These are phyloP conservation scores for Penicillium arizonense DNA, from an alignment of 495 filamentous ascomycete species.

Conservation along the genomic window DNA sequence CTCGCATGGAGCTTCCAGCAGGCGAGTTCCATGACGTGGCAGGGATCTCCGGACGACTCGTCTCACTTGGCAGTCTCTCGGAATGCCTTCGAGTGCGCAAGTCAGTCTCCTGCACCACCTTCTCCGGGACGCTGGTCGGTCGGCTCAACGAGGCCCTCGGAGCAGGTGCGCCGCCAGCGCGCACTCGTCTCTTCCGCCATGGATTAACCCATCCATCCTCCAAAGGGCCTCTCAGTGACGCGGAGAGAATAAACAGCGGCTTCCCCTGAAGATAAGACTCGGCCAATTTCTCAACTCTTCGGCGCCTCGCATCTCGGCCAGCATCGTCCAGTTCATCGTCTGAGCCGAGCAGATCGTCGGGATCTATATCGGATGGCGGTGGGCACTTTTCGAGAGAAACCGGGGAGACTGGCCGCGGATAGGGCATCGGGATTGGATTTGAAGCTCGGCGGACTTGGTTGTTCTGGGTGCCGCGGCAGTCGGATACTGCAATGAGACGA, in stretches of 20 bases:
- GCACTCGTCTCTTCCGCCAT: slow-evolving; percentile 47
- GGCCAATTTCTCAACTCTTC: slow-evolving; percentile 58
- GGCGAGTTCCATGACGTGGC: background rate
- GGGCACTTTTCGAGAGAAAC: slow-evolving; percentile 47
- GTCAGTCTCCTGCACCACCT: slow-evolving; percentile 21
- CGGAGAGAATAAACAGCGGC: slow-evolving; percentile 58
- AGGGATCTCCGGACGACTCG: background rate
- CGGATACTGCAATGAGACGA: slow-evolving; percentile 19
- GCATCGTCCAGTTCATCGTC: slow-evolving; percentile 56
- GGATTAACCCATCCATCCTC: slow-evolving; percentile 64
- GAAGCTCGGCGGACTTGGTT: slow-evolving; percentile 11
- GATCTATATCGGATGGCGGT: slow-evolving; percentile 30
- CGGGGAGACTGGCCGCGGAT: slow-evolving; percentile 39
- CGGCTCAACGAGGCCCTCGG: background rate
- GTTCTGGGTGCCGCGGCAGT: slow-evolving; percentile 17
- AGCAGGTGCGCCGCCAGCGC: background rate
- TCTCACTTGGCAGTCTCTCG: slow-evolving; percentile 2
- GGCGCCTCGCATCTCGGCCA: slow-evolving; percentile 47
- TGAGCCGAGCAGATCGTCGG: slow-evolving; percentile 51
- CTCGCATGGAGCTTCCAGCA: background rate
- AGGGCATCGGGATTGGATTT: slow-evolving; percentile 33
- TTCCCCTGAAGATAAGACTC: slow-evolving; percentile 57
- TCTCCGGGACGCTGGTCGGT: background rate
- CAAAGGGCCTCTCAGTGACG: slow-evolving; percentile 62
- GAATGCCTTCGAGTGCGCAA: slow-evolving; percentile 3